Percentiles rank a stretch among this genome's conserved stretches.
Evolutionary conservation across 129 eudicot species (phyloP).

Genomic region (Kitagawia praeruptora): DNA sequence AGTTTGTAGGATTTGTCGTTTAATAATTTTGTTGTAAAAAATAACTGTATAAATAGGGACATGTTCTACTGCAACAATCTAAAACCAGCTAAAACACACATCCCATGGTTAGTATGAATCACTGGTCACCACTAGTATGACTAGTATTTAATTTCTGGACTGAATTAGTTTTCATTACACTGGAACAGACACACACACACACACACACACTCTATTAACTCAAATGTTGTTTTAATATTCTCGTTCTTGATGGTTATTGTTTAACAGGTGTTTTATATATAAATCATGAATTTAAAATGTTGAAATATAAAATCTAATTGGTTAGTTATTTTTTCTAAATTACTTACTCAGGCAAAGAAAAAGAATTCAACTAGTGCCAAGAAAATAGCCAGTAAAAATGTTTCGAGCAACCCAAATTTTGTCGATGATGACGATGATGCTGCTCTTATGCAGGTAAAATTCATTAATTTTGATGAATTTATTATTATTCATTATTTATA

Average conservation of each 20-base stretch:
- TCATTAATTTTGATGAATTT: neutral
- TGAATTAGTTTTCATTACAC: neutral
- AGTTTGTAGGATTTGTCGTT: neutral
- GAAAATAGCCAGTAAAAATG: conserved; percentile 25
- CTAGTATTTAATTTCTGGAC: neutral
- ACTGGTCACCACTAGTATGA: neutral
- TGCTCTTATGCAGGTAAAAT: conserved; percentile 55
- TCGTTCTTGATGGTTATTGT: neutral
- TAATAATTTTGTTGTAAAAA: neutral
- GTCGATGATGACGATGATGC: conserved; percentile 72
- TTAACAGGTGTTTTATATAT: neutral
- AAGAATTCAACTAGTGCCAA: conserved; percentile 40
- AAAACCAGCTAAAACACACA: neutral
- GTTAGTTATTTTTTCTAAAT: neutral
- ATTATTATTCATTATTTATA: too few species aligned
- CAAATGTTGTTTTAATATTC: neutral
- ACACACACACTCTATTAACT: too few species aligned
- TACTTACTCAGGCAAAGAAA: conserved; percentile 30
- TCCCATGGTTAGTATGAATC: neutral
- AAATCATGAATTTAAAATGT: neutral
- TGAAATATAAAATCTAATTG: neutral
- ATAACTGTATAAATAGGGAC: neutral
- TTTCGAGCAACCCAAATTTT: conserved; percentile 23
- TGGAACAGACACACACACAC: too few species aligned
- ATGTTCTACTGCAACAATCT: neutral